These are phyloP conservation scores for Talaromyces sp. DNA, from an alignment of 2,329 filamentous ascomycete species.

Conservation along the genomic window DNA sequence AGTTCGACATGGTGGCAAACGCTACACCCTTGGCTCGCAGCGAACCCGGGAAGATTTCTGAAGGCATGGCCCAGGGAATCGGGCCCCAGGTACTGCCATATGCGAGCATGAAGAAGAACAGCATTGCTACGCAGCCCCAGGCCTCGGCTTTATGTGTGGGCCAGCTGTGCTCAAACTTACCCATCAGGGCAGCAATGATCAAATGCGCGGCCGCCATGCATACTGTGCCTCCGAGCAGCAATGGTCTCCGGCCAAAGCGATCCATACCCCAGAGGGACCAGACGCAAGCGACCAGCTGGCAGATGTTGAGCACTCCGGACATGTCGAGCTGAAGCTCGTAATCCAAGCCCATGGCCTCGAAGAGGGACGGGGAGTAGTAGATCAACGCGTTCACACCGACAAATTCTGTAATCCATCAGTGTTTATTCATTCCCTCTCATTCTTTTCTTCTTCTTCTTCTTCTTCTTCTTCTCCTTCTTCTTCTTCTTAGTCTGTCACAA, in stretches of 20 bases:
- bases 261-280: too few relatives aligned
- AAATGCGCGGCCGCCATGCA: slow-evolving; percentile 24
- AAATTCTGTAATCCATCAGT: slow-evolving; percentile 21
- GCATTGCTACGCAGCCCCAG: slow-evolving; percentile 1
- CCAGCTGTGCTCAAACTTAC: slow-evolving; percentile 21
- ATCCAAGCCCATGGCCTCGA: slow-evolving; percentile 2
- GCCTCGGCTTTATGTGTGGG: slow-evolving; percentile 13
- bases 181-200: slow-evolving; percentile 24
- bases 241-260: too few relatives aligned
- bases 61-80: slow-evolving; percentile 5
- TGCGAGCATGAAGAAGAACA: slow-evolving; percentile 20
- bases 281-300: slow-evolving; percentile 26
- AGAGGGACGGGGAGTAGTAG: slow-evolving; percentile 45
- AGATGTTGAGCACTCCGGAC: slow-evolving; percentile 28
- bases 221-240: too few relatives aligned
- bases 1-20: slow-evolving; percentile 28
- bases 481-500: too few relatives aligned
- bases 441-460: too few relatives aligned
- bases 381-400: slow-evolving; percentile 44
- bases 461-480: too few relatives aligned
- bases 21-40: slow-evolving; percentile 25
- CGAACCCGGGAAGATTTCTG: slow-evolving; percentile 5
- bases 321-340: slow-evolving; percentile 14
- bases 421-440: too few relatives aligned
- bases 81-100: slow-evolving; percentile 1